These are phyloP conservation scores for Candida namnaoensis DNA, from an alignment of 805 yeast species.

Conservation along the genomic window DNA sequence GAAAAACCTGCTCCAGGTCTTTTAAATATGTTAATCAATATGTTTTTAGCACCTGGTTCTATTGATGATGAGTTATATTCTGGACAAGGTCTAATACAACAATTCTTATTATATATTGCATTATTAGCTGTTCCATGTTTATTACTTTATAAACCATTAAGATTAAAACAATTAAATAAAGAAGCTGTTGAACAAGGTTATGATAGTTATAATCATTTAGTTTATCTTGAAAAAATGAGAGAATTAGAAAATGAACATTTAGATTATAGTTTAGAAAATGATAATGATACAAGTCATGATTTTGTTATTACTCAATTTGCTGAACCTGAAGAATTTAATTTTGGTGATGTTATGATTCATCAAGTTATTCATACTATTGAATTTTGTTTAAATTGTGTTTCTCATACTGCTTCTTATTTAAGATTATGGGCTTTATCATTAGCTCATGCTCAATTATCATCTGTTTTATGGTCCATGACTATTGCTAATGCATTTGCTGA, in stretches of 20 bases:
- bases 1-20: constrained; percentile 84
- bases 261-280: constrained; percentile 22
- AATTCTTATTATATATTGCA: constrained; percentile 65
- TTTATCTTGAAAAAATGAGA: neutral
- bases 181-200: constrained; percentile 42
- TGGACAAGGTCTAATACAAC: constrained; percentile 75
- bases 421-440: constrained; percentile 96
- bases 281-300: constrained; percentile 45
- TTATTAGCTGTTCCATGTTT: constrained; percentile 90
- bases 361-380: constrained; percentile 97
- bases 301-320: constrained; percentile 34
- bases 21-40: constrained; percentile 87
- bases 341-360: constrained; percentile 93
- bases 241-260: constrained; percentile 28
- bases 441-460: constrained; percentile 93
- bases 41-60: constrained; percentile 91
- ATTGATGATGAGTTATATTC: constrained; percentile 73
- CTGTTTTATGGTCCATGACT: constrained; percentile 97
- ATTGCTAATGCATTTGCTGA: constrained; percentile 63
- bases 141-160: constrained; percentile 75
- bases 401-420: constrained; percentile 96
- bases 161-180: constrained; percentile 49
- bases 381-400: constrained; percentile 92
- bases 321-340: constrained; percentile 51
- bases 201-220: neutral